Conservation (phyloP, 345 rosid species). For the Hirschfeldia incana region DNA sequence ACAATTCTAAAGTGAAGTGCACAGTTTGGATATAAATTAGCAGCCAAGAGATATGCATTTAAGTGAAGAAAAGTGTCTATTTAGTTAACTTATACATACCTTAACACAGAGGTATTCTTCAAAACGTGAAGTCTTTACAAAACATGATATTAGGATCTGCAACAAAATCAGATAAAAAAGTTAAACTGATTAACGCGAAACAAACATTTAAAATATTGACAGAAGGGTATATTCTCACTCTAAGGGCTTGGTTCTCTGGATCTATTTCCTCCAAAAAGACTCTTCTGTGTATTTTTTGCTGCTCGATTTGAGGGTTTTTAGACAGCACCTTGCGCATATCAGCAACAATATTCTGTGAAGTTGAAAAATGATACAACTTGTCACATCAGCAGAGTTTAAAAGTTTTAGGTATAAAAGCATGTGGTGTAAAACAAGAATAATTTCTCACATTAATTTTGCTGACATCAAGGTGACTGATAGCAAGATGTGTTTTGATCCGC, state of each 20-base stretch:
- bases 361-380: conserved; percentile 13
- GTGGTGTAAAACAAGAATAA: conserved; percentile 10
- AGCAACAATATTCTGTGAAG: conserved; percentile 66
- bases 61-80: not conserved
- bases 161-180: conserved; percentile 26
- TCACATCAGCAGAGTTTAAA: not conserved
- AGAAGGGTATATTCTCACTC: conserved; percentile 45
- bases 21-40: not conserved
- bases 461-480: conserved; percentile 91
- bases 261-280: conserved; percentile 69
- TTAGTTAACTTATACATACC: conserved; percentile 44
- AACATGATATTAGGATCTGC: conserved; percentile 89
- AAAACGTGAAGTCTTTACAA: conserved; percentile 81
- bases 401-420: not conserved
- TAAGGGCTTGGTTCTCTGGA: conserved; percentile 83
- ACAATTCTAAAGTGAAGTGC: not conserved
- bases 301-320: conserved; percentile 92
- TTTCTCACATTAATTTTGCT: conserved; percentile 75
- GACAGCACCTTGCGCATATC: conserved; percentile 98
- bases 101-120: conserved; percentile 88
- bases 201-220: not conserved
- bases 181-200: conserved; percentile 9
- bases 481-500: conserved; percentile 89
- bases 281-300: conserved; percentile 89
- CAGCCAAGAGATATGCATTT: not conserved